Evolutionary conservation across 164 flowering plant genomes (phyloP).

Genomic region (Umbilicus rupestris): DNA sequence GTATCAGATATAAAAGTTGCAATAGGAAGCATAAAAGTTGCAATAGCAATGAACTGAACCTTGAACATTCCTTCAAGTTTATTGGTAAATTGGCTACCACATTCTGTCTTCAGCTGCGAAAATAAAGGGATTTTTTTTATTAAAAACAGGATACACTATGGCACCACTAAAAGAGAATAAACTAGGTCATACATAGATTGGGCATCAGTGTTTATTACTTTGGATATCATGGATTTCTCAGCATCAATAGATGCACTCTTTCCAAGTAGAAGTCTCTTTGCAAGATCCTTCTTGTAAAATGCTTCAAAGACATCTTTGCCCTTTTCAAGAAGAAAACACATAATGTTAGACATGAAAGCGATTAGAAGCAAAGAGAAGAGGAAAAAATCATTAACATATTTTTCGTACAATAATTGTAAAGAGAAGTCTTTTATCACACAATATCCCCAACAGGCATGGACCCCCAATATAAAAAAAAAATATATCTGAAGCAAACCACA

Average conservation of each 20-base stretch:
- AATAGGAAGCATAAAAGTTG: background rate
- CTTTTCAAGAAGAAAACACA: slow-evolving; percentile 24
- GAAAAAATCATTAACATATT: background rate
- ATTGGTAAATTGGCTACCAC: slow-evolving; percentile 99
- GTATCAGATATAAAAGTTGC: background rate
- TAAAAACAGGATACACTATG: background rate
- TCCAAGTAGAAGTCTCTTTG: slow-evolving; percentile 83
- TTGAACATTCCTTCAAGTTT: slow-evolving; percentile 99
- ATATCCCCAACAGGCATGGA: too few species aligned
- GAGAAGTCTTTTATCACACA: too few species aligned
- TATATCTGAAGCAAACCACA: background rate
- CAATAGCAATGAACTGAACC: slow-evolving; percentile 30
- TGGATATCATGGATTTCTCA: slow-evolving; percentile 97
- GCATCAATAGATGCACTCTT: slow-evolving; percentile 99
- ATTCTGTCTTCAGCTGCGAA: slow-evolving; percentile 92
- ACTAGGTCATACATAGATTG: background rate
- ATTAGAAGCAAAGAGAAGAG: background rate
- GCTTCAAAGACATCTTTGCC: slow-evolving; percentile 99
- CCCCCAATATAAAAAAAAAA: too few species aligned
- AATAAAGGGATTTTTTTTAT: background rate
- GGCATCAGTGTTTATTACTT: slow-evolving; percentile 33
- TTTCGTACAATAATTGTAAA: background rate
- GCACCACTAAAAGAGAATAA: background rate
- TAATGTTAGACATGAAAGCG: background rate
- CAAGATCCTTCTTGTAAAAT: slow-evolving; percentile 98